Evolutionary conservation across 495 filamentous ascomycete species (phyloP), one percentile per base, ranked within the genome.

Genomic region (Neurospora cerealis): DNA sequence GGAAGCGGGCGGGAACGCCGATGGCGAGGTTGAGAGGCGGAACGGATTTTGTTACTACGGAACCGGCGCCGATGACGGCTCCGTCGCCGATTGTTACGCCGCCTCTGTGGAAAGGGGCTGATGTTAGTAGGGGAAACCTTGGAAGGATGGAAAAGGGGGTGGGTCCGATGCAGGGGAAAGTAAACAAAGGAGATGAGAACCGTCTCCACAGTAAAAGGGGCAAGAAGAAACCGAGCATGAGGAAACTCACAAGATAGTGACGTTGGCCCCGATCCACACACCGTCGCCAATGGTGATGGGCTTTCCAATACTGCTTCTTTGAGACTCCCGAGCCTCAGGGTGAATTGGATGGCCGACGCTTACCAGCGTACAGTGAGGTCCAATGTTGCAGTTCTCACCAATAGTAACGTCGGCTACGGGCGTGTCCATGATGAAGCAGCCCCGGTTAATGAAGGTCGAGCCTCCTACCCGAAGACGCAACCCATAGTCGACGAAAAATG

Each of bases 211-310:
- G 24, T 17, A 34, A 11, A 34, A 28, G 7, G 38, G 37, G n/a
- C 15, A 69, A 37, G 8, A 41, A 41, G 7, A 48, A 60, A 41
- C 1, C 42, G 28, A 34, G 15, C 19, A 62, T 28, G 15, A 36
- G 21, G 38, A 7, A 70, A 77, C 80, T 78, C 32, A 81, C 80
- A 82, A 48, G 32, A 82, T 77, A 19, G 79, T 83, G 42, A 77
- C 83, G 75, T 92, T 92, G 21, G 91, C 91, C 24, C 95, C 95
- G 32, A 86, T 78, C 77, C 77, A 82, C 11, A 81, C 80, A 32
- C 79, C 74, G 15, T 81, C 54, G 10, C 80, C 80, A 28, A 83
- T 80, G 5, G 74, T 78, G 21, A 83, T 76, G 6, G 78, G 77
- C 46, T 78, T 78, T 15, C 81, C 81, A 34, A 82, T 78, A 54